Conservation (phyloP, 805 yeast genomes). For the Starmera pachycereana region DNA sequence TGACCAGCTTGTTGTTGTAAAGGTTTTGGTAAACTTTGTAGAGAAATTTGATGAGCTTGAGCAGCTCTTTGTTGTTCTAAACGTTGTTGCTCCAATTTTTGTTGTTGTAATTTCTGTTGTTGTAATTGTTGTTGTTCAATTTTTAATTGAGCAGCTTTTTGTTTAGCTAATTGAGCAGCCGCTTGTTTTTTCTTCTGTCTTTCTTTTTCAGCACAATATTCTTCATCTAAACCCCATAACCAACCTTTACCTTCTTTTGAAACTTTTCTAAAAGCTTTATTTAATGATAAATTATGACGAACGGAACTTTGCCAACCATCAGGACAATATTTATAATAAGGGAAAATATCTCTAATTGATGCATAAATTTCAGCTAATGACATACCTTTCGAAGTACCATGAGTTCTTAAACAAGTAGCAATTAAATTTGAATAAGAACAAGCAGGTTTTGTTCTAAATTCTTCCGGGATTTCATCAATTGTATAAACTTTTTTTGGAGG, state of each 20-base stretch:
- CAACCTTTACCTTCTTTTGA: slow-evolving; percentile 89
- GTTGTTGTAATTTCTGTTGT: slow-evolving; percentile 15
- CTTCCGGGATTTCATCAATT: slow-evolving; percentile 81
- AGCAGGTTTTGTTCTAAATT: slow-evolving; percentile 76
- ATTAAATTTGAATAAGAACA: slow-evolving; percentile 74
- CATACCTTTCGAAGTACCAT: slow-evolving; percentile 62
- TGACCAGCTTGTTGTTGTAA: slow-evolving; percentile 1
- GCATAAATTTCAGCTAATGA: slow-evolving; percentile 77
- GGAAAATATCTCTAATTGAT: slow-evolving; percentile 78
- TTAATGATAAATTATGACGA: slow-evolving; percentile 78
- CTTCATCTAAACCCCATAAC: slow-evolving; percentile 90
- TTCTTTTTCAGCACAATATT: slow-evolving; percentile 74
- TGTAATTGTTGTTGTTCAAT: slow-evolving; percentile 42
- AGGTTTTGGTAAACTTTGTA: slow-evolving; percentile 1
- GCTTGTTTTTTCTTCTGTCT: slow-evolving; percentile 57
- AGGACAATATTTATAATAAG: slow-evolving; percentile 87
- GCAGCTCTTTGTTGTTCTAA: slow-evolving; percentile 19
- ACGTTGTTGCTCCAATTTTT: slow-evolving; percentile 11
- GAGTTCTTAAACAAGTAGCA: slow-evolving; percentile 63
- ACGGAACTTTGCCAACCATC: slow-evolving; percentile 98
- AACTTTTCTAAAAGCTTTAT: slow-evolving; percentile 74
- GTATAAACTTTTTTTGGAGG: slow-evolving; percentile 55
- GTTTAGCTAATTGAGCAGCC: slow-evolving; percentile 51
- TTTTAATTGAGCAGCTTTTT: slow-evolving; percentile 42
- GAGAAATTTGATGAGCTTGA: slow-evolving; percentile 9